These are phyloP conservation scores for Helminthosporium solani DNA, from an alignment of 2,329 filamentous ascomycete genomes.

Conservation along the genomic window DNA sequence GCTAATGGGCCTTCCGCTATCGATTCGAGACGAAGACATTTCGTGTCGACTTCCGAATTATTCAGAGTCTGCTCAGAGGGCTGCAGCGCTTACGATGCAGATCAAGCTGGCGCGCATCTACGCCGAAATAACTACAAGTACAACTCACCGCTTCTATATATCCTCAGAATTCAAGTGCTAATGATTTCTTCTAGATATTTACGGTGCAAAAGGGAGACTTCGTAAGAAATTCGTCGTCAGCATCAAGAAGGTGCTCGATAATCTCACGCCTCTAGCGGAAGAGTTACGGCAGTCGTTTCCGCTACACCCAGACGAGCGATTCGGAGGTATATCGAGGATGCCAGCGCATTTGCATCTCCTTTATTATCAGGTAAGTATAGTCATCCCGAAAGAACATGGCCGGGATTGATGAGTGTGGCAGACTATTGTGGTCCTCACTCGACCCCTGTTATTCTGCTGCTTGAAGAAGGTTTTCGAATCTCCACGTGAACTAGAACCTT, in stretches of 20 bases:
- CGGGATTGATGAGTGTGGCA: background rate
- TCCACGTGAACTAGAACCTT: conserved; percentile 28
- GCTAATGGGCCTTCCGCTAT: conserved; percentile 54
- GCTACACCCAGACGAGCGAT: conserved; percentile 38
- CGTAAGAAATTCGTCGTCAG: conserved; percentile 41
- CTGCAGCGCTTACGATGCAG: conserved; percentile 47
- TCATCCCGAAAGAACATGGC: background rate
- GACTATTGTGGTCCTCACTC: conserved; percentile 45
- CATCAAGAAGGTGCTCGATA: conserved; percentile 45
- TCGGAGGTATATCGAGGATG: conserved; percentile 45
- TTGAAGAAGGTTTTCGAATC: conserved; percentile 40
- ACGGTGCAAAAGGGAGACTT: conserved; percentile 49
- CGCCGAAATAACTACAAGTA: conserved; percentile 49
- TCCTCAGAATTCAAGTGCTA: background rate
- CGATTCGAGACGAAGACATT: conserved; percentile 55
- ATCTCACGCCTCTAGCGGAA: conserved; percentile 43
- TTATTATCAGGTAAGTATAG: conserved; percentile 42
- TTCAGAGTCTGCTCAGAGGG: conserved; percentile 41
- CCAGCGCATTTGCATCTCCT: conserved; percentile 42
- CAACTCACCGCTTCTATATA: conserved; percentile 17
- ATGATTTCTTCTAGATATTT: conserved; percentile 40
- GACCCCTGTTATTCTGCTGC: conserved; percentile 49
- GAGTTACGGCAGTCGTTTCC: conserved; percentile 44
- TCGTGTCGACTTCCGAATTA: conserved; percentile 50
- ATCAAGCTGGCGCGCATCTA: conserved; percentile 50